Base-by-base conservation (phyloP, 192 early-diverging fungal species). In the Coemansia sp. region DNA sequence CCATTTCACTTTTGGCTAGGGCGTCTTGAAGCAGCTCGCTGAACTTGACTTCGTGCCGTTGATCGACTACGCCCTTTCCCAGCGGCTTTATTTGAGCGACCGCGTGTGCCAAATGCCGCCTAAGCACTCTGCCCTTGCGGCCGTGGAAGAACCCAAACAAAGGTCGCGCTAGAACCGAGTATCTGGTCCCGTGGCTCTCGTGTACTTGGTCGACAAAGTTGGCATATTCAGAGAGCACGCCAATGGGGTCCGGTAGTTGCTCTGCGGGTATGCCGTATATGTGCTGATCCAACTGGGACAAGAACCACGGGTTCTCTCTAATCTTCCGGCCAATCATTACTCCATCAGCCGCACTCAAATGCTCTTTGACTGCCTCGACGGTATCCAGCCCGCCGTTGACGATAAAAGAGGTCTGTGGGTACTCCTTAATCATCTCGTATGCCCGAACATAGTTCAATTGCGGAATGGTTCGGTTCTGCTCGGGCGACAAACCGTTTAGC, bases 251-350 rank as follows among this genome's bases (percentile, higher is more conserved):
- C 2, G 82, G 77, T 4, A 80, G n/a, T 28, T 14, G 9, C 0
- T 35, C 10, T 8, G 37, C 46, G 5, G 72, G 32, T 3, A 72
- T 38, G 7, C 70, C 72, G 62, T 83, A 72, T 0, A 86, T 32
- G 21, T 72, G 67, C 13, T 73, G 76, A 66, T 91, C 89, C 11
- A 92, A 67, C 49, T 68, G 75, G 6, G 86, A 70, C 39, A 92
- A 73, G 60, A 92, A 92, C 78, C 89, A 81, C 14, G 91, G 91
- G 44, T 88, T 71, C 44, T 91, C 85, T 68, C 87, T 87, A 0
- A 92, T 69, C 77, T 91, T 86, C 30, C 91, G 69, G 28, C 91
- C 91, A 46, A 93, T 68, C 91, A 93, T 93, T 40, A 90, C 86
- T 1, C 88, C 89, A 66, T 90, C 88, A 0, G 85, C 85, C 9